phyloP scores from a whole-genome alignment of 1,284 basidiomycete species.

The Ganoderma multipileum region DNA sequence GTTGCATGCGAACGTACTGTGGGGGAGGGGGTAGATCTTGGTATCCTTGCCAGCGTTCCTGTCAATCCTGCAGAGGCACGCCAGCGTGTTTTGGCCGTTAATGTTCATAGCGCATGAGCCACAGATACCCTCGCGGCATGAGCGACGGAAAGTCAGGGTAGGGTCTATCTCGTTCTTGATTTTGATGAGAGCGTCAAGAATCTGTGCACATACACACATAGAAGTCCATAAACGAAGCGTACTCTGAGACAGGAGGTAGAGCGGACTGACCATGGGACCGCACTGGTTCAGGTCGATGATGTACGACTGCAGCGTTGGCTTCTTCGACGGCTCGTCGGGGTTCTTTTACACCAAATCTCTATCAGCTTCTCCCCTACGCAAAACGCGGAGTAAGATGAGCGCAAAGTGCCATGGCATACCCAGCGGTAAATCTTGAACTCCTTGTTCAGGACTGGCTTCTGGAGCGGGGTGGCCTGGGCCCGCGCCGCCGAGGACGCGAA shows the following conservation, averaged over 20 bases:
- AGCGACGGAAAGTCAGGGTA: conserved; percentile 95
- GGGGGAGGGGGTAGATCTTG: conserved; percentile 98
- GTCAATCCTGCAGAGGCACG: conserved; percentile 96
- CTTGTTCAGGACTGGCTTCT: conserved; percentile 62
- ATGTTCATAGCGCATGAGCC: conserved; percentile 99
- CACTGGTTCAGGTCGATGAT: conserved; percentile 93
- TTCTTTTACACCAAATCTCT: conserved; percentile 59
- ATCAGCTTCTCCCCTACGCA: neutral
- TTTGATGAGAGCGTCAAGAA: conserved; percentile 95
- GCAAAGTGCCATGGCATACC: conserved; percentile 51
- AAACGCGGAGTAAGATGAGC: neutral
- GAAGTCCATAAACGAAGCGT: neutral
- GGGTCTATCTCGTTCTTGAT: conserved; percentile 99
- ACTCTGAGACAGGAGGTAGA: conserved; percentile 22
- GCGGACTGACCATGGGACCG: conserved; percentile 87
- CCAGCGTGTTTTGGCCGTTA: conserved; percentile 97
- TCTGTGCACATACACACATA: conserved; percentile 70
- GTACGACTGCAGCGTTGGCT: conserved; percentile 93
- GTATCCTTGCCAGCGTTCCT: conserved; percentile 73
- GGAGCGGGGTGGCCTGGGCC: conserved; percentile 47
- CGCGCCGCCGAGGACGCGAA: conserved; percentile 46
- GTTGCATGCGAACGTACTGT: conserved; percentile 69
- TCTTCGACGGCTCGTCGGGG: conserved; percentile 93
- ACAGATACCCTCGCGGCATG: conserved; percentile 98
- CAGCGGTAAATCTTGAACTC: conserved; percentile 98